phyloP scores from a whole-genome alignment of 768 basidiomycete genomes.

The Phaeotremella fagi region DNA sequence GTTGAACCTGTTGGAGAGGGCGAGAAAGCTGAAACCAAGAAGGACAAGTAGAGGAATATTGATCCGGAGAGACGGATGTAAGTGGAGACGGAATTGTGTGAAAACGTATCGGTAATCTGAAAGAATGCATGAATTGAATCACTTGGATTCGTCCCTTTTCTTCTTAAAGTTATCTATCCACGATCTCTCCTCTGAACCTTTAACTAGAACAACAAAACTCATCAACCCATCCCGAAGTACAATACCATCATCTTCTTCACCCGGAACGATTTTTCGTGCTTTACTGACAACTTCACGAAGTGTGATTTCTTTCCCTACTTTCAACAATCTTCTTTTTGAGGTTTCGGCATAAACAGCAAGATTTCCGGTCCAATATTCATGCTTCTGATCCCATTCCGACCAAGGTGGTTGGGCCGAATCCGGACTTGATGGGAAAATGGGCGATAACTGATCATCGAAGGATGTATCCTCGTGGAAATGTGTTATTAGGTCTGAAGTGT shows the following conservation, averaged over 20 bases:
- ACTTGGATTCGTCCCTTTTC: slow-evolving; percentile 28
- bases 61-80: background rate
- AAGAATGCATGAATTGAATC: background rate
- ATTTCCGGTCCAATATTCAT: slow-evolving; percentile 61
- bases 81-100: background rate
- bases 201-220: slow-evolving; percentile 48
- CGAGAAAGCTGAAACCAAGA: slow-evolving; percentile 19
- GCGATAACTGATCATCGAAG: slow-evolving; percentile 64
- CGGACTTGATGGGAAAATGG: slow-evolving; percentile 70
- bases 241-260: slow-evolving; percentile 65
- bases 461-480: slow-evolving; percentile 79
- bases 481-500: slow-evolving; percentile 81
- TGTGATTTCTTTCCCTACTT: slow-evolving; percentile 86
- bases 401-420: slow-evolving; percentile 46
- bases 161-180: slow-evolving; percentile 86
- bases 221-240: slow-evolving; percentile 57
- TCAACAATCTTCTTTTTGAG: slow-evolving; percentile 67
- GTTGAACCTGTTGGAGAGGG: slow-evolving; percentile 39
- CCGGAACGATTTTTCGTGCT: slow-evolving; percentile 53
- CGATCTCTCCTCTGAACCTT: slow-evolving; percentile 54
- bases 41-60: slow-evolving; percentile 15
- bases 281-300: slow-evolving; percentile 65
- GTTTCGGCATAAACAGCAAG: slow-evolving; percentile 83
- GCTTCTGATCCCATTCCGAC: slow-evolving; percentile 70
- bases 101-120: background rate